Conservation (phyloP, 176 grass and related monocot genomes). For the Zea mays region DNA sequence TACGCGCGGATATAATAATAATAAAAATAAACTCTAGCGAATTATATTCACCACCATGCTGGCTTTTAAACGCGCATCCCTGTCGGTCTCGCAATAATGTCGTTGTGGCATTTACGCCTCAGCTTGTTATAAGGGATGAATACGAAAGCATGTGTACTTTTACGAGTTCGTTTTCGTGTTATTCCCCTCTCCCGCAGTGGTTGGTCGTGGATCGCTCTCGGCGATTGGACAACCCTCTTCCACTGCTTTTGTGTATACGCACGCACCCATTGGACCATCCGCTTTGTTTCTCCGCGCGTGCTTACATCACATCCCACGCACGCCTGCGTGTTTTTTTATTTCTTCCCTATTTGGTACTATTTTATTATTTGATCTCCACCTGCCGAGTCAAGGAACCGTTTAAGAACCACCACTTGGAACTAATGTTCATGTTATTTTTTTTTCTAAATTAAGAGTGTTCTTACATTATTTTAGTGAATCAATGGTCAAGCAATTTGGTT, state of each 20-base stretch:
- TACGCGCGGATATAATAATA: neutral
- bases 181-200: slow-evolving; percentile 25
- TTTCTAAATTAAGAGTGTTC: neutral
- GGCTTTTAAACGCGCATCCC: neutral
- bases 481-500: neutral
- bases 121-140: slow-evolving; percentile 41
- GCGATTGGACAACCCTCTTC: neutral
- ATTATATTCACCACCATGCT: slow-evolving; percentile 2
- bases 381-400: slow-evolving; percentile 29
- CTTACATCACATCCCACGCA: slow-evolving; percentile 26
- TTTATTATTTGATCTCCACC: neutral
- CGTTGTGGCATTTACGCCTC: slow-evolving; percentile 16
- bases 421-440: slow-evolving; percentile 1
- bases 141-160: slow-evolving; percentile 50
- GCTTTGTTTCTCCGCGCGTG: neutral
- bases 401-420: slow-evolving; percentile 27
- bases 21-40: neutral
- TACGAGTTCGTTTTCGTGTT: slow-evolving; percentile 48
- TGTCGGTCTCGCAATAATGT: slow-evolving; percentile 17
- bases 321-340: neutral
- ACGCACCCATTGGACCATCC: slow-evolving; percentile 21
- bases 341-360: too few species aligned
- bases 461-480: neutral
- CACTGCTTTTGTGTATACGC: slow-evolving; percentile 41
- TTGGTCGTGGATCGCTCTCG: slow-evolving; percentile 39